Evolutionary conservation across 1,139 yeast species (phyloP), one percentile per base, ranked within the genome.

Genomic region (Scheffersomyces cryptocercus): DNA sequence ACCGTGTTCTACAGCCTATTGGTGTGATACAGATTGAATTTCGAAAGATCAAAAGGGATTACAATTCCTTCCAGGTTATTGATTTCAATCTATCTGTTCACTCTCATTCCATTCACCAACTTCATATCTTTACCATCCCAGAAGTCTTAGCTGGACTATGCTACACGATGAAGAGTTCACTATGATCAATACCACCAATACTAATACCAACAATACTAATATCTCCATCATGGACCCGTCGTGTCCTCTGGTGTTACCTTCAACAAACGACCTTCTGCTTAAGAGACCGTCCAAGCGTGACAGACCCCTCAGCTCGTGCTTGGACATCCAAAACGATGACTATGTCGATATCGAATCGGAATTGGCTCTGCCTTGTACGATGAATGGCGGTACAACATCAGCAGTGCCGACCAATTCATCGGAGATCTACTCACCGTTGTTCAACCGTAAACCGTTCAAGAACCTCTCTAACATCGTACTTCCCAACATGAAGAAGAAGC

Each of bases 291-390:
- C 35, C 37, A 62, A 64, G 43, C 44, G 68, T 36, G 59, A 61
- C 44, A 56, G 69, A 7, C 64, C 72, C 1, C 40, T 60, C 36
- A 61, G 70, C 42, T 58, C 68, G 11, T 61, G 61, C 48, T 59
- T 63, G 20, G 71, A 65, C 32, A 49, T 20, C 26, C 26, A 20
- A 4, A 20, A 20, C 26, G 26, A 20, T 5, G 26, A 20, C 26
- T 20, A 20, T 6, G 26, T 20, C 26, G 26, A 20, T 20, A 20
- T 20, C 26, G 26, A 20, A 20, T 20, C 26, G 26, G 26, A 20
- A 20, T 20, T 20, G 26, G 26, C 26, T 20, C 26, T 20, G 26
- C 66, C 6, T 82, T 84, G 9, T 48, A 49, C 29, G 35, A 39
- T 45, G 28, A 59, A 48, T 8, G 50, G 47, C 39, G 58, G 47